Evolutionary conservation across 257 asterid genomes (phyloP).

Genomic region (Nemophila menziesii): DNA sequence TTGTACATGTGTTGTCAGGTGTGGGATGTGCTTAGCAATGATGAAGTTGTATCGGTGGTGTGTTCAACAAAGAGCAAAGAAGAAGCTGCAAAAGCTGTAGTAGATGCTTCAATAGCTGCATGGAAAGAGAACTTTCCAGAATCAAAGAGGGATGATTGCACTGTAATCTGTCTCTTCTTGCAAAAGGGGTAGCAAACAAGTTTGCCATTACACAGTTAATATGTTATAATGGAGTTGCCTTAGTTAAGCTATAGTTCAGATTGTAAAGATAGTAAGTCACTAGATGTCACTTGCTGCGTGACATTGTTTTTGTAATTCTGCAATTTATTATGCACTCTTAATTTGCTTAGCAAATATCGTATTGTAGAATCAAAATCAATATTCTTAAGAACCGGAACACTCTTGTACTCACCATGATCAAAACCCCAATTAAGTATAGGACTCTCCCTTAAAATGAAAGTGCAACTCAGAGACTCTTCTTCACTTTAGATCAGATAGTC

Average conservation of each 20-base stretch:
- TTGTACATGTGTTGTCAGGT: constrained; percentile 27
- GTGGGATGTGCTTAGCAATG: constrained; percentile 76
- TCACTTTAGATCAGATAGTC: too few relatives aligned
- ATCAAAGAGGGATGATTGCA: constrained; percentile 63
- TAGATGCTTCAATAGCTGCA: constrained; percentile 43
- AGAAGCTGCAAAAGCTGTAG: constrained; percentile 58
- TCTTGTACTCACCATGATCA: too few relatives aligned
- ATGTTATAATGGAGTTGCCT: neutral
- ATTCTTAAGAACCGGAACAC: too few relatives aligned
- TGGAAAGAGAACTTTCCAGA: constrained; percentile 57
- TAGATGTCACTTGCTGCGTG: too few relatives aligned
- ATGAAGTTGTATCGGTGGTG: constrained; percentile 40
- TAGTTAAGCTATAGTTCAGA: neutral
- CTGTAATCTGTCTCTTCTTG: constrained; percentile 53
- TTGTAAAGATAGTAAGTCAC: neutral
- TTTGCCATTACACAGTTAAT: neutral
- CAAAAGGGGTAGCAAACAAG: neutral
- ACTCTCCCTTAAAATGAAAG: too few relatives aligned
- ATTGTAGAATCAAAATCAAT: too few relatives aligned
- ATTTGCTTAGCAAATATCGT: too few relatives aligned
- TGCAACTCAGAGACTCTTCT: too few relatives aligned
- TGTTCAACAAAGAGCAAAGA: constrained; percentile 29
- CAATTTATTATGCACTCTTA: too few relatives aligned
- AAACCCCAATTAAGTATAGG: too few relatives aligned
- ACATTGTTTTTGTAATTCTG: too few relatives aligned